Evolutionary conservation across 306 rosid genomes (phyloP).

Genomic region (Elaeagnus macrophylla): DNA sequence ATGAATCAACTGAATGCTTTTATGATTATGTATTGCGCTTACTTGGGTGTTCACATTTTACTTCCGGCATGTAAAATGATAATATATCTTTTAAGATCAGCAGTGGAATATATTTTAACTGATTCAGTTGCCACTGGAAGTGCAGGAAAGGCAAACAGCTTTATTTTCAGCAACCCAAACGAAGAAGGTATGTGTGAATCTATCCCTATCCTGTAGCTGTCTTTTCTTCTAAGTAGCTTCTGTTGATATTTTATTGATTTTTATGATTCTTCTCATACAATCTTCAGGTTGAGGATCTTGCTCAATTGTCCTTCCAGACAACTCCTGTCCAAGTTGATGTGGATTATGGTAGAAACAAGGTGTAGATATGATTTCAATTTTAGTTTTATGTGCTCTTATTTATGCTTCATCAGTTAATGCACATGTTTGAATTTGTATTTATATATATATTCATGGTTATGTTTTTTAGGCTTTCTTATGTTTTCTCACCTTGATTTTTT

Average conservation of each 20-base stretch:
- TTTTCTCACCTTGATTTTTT: neutral
- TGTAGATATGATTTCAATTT: constrained; percentile 11
- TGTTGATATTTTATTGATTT: neutral
- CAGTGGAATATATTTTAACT: constrained; percentile 1
- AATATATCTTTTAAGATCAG: too few species aligned
- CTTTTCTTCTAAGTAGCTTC: too few species aligned
- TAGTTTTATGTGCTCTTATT: neutral
- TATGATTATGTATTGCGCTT: neutral
- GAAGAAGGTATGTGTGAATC: constrained; percentile 56
- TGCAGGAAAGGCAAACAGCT: constrained; percentile 90
- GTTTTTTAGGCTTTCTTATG: neutral
- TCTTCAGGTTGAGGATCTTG: constrained; percentile 83
- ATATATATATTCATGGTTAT: neutral
- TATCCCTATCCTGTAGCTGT: neutral
- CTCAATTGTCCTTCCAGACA: constrained; percentile 68
- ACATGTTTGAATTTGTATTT: neutral
- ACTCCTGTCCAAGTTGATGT: constrained; percentile 65
- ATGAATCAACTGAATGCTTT: neutral
- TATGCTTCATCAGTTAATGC: neutral
- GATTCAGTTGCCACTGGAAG: constrained; percentile 21
- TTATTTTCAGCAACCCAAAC: constrained; percentile 98
- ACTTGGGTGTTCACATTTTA: neutral
- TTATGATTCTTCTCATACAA: neutral
- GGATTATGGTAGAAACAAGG: constrained; percentile 82
- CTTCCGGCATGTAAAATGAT: neutral